These are phyloP conservation scores for Saccharomycopsis schoenii DNA, from an alignment of 805 yeast genomes.

Conservation along the genomic window DNA sequence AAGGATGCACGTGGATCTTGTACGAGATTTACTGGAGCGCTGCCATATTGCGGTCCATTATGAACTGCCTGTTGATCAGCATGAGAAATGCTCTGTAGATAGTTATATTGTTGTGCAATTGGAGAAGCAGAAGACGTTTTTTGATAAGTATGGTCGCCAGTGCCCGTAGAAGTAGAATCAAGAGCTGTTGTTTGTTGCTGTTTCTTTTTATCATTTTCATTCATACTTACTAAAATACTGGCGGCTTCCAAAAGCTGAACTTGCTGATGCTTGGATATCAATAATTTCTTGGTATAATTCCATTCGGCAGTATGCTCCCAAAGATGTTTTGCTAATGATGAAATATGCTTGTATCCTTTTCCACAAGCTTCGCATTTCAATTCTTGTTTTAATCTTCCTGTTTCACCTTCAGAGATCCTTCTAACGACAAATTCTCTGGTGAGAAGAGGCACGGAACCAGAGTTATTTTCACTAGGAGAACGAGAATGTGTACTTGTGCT, in stretches of 20 bases:
- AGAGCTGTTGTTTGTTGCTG: not conserved
- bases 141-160: not conserved
- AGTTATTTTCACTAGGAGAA: not conserved
- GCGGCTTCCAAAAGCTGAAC: conserved; percentile 76
- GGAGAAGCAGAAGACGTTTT: not conserved
- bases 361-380: conserved; percentile 87
- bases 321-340: conserved; percentile 77
- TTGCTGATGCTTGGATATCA: conserved; percentile 82
- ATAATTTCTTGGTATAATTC: conserved; percentile 73
- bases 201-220: conserved; percentile 27
- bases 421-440: conserved; percentile 69
- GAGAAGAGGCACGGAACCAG: conserved; percentile 28
- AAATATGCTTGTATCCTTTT: conserved; percentile 81
- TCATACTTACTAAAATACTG: conserved; percentile 68
- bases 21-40: not conserved
- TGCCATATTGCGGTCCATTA: not conserved
- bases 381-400: conserved; percentile 76
- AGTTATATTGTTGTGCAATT: not conserved
- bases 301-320: conserved; percentile 96
- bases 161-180: not conserved
- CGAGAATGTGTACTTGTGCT: not conserved
- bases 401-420: conserved; percentile 77
- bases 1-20: conserved; percentile 1
- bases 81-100: not conserved
- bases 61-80: not conserved